Conservation (phyloP, 257 asterid genomes). For the Jasminum sambac region DNA sequence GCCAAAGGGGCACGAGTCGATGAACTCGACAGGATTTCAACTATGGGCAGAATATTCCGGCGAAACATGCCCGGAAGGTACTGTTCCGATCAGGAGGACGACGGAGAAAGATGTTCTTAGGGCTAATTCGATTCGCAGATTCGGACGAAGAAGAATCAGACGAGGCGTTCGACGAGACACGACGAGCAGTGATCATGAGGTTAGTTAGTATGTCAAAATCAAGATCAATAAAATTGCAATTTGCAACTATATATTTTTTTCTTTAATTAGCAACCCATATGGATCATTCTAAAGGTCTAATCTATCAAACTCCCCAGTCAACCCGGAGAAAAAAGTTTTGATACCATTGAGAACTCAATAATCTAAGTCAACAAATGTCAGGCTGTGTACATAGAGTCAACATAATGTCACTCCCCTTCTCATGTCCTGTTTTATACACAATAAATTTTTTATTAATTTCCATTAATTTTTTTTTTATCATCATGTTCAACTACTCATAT, state of each 20-base stretch:
- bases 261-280: neutral
- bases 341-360: too few species aligned
- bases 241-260: neutral
- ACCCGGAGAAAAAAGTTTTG: too few species aligned
- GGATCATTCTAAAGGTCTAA: neutral
- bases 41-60: conserved; percentile 59
- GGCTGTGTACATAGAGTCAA: too few species aligned
- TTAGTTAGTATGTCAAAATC: conserved; percentile 19
- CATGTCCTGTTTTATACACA: too few species aligned
- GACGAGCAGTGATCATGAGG: conserved; percentile 86
- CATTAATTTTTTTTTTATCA: too few species aligned
- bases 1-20: conserved; percentile 53
- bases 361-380: too few species aligned
- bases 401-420: too few species aligned
- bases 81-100: conserved; percentile 77
- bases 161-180: conserved; percentile 71
- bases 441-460: too few species aligned
- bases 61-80: conserved; percentile 76
- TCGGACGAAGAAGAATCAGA: conserved; percentile 60
- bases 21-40: conserved; percentile 39
- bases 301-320: too few species aligned
- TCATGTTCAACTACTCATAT: too few species aligned
- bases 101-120: conserved; percentile 68
- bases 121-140: conserved; percentile 57
- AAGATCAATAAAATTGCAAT: neutral